phyloP scores from a whole-genome alignment of 345 rosid species.

The Acer saccharum region DNA sequence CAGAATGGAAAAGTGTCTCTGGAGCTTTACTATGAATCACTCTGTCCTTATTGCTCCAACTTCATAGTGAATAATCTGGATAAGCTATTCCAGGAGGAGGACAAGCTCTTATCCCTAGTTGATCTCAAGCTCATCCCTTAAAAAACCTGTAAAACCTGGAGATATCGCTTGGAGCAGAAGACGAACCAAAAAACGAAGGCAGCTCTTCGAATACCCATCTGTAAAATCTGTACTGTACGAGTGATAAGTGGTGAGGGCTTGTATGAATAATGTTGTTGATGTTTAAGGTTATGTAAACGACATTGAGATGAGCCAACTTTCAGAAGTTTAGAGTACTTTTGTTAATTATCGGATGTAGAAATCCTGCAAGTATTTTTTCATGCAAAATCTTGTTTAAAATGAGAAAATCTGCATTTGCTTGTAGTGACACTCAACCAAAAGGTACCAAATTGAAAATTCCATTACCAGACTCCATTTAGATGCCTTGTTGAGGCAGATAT shows the following conservation, averaged over 20 bases:
- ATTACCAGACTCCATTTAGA: too few species aligned
- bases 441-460: too few species aligned
- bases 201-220: not conserved
- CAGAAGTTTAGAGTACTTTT: too few species aligned
- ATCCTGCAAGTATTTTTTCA: too few species aligned
- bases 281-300: not conserved
- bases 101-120: constrained; percentile 36
- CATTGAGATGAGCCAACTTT: not conserved
- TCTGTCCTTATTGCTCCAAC: constrained; percentile 46
- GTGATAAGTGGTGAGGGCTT: not conserved
- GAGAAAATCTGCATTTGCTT: too few species aligned
- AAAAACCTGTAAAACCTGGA: too few species aligned
- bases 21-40: constrained; percentile 44
- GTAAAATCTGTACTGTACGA: not conserved
- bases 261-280: not conserved
- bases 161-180: constrained; percentile 32
- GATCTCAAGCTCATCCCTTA: constrained; percentile 57
- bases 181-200: not conserved
- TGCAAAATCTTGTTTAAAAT: too few species aligned
- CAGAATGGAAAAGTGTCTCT: constrained; percentile 18
- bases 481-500: too few species aligned
- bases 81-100: constrained; percentile 20
- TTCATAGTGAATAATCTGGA: constrained; percentile 40
- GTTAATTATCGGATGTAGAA: too few species aligned
- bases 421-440: too few species aligned